A percentile compares a stretch with the other conserved stretches of the same genome.
Evolutionary conservation across 805 yeast genomes (phyloP).

Genomic region (Lipomyces lipofer): DNA sequence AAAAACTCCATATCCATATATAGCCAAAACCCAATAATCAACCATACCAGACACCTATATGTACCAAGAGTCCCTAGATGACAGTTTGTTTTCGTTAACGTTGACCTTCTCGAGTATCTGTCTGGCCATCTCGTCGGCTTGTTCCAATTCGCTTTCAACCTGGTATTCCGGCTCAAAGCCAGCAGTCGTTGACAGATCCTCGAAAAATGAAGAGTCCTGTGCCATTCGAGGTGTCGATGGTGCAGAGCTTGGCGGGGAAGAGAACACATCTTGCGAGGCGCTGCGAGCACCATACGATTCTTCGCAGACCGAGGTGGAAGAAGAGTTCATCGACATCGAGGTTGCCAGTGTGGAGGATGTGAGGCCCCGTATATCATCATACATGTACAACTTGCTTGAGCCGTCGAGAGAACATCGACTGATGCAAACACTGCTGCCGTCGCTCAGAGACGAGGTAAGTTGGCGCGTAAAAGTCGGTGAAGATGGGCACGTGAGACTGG

Average conservation of each 20-base stretch:
- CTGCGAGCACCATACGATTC: neutral
- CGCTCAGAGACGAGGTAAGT: neutral
- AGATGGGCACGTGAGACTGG: neutral
- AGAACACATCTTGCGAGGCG: neutral
- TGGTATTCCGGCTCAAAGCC: neutral
- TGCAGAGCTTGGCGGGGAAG: neutral
- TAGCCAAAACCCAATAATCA: no score
- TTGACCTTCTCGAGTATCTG: constrained; percentile 21
- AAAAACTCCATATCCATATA: no score
- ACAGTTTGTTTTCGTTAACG: no score
- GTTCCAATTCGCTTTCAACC: constrained; percentile 1
- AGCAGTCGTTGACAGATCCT: neutral
- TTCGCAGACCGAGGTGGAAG: neutral
- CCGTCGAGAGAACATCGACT: neutral
- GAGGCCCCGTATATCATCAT: no score
- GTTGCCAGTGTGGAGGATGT: neutral
- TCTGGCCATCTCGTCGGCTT: constrained; percentile 21
- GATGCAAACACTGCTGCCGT: neutral
- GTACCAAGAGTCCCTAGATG: no score
- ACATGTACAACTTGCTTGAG: no score
- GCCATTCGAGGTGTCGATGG: constrained; percentile 14
- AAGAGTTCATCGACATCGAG: neutral
- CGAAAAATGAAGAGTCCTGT: constrained; percentile 24
- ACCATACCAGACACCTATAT: no score
- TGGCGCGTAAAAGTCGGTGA: neutral